Evolutionary conservation across 1,284 basidiomycete genomes (phyloP).

Genomic region (Naganishia sp.): DNA sequence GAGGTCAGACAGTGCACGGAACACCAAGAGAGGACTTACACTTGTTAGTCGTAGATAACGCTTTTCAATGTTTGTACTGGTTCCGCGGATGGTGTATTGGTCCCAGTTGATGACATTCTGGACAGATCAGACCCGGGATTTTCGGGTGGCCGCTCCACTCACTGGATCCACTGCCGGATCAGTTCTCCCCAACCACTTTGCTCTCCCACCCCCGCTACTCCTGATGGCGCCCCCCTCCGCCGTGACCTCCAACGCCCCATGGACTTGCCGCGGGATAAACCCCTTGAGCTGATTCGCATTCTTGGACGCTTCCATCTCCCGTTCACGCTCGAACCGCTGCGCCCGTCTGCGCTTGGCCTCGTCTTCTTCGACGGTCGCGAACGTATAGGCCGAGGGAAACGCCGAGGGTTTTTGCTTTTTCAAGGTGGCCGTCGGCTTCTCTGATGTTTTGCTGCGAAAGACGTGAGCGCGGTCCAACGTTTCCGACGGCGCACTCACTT

Average conservation of each 20-base stretch:
- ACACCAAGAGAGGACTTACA: slow-evolving; percentile 57
- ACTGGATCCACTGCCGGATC: slow-evolving; percentile 56
- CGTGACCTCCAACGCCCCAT: slow-evolving; percentile 20
- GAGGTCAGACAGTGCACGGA: neutral
- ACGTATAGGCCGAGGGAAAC: slow-evolving; percentile 28
- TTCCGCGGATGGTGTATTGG: slow-evolving; percentile 90
- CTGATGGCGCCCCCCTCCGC: slow-evolving; percentile 24
- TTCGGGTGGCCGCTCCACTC: slow-evolving; percentile 33
- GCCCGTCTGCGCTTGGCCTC: slow-evolving; percentile 36
- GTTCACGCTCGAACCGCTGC: slow-evolving; percentile 38
- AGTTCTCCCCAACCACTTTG: slow-evolving; percentile 57
- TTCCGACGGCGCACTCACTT: slow-evolving; percentile 3
- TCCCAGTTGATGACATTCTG: slow-evolving; percentile 98
- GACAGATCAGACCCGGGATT: neutral
- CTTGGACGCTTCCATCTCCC: slow-evolving; percentile 33
- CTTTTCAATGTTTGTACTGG: slow-evolving; percentile 85
- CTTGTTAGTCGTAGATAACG: slow-evolving; percentile 93
- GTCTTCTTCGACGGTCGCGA: slow-evolving; percentile 32
- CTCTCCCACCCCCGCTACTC: slow-evolving; percentile 69
- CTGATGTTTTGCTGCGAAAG: slow-evolving; percentile 1
- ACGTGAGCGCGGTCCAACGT: neutral
- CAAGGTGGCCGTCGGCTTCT: neutral
- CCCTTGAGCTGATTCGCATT: slow-evolving; percentile 25
- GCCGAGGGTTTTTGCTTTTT: slow-evolving; percentile 20
- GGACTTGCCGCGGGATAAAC: slow-evolving; percentile 16